These are phyloP conservation scores for Decorospora gaudefroyi DNA, from an alignment of 2,329 filamentous ascomycete genomes.

Conservation along the genomic window DNA sequence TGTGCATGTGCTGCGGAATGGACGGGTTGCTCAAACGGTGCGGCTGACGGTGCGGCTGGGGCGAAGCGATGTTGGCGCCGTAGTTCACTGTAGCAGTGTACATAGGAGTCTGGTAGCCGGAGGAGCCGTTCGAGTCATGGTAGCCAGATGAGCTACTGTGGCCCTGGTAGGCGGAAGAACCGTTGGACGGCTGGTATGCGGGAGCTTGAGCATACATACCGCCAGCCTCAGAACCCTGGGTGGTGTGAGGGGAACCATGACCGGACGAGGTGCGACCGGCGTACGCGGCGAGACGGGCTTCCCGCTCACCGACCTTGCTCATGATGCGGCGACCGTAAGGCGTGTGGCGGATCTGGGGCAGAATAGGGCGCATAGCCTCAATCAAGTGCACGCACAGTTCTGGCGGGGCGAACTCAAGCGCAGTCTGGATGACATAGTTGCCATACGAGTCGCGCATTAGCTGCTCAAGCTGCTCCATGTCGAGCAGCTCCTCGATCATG, in stretches of 20 bases:
- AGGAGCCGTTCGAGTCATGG: slow-evolving; percentile 17
- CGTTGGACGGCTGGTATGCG: slow-evolving; percentile 7
- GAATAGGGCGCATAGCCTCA: slow-evolving; percentile 80
- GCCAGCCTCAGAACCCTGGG: slow-evolving; percentile 30
- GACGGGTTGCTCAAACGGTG: slow-evolving; percentile 48
- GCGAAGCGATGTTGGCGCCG: slow-evolving; percentile 44
- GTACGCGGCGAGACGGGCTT: slow-evolving; percentile 47
- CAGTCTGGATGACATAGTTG: slow-evolving; percentile 98
- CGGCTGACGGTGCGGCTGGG: slow-evolving; percentile 40
- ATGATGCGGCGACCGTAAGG: slow-evolving; percentile 93
- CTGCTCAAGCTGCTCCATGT: slow-evolving; percentile 77
- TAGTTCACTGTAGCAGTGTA: slow-evolving; percentile 45
- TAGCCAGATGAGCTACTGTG: slow-evolving; percentile 17
- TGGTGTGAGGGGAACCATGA: slow-evolving; percentile 36
- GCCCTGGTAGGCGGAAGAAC: slow-evolving; percentile 7
- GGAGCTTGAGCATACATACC: slow-evolving; percentile 28
- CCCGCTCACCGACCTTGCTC: slow-evolving; percentile 74
- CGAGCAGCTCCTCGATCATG: slow-evolving; percentile 82
- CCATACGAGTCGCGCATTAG: slow-evolving; percentile 90
- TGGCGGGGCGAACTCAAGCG: slow-evolving; percentile 52
- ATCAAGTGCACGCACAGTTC: slow-evolving; percentile 63
- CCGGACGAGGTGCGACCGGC: slow-evolving; percentile 34
- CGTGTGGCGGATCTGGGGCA: slow-evolving; percentile 83
- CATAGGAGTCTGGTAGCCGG: slow-evolving; percentile 39
- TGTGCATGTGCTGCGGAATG: slow-evolving; percentile 44